Conservation (phyloP, 768 basidiomycete species). For the Rubroboletus pulcherrimus region DNA sequence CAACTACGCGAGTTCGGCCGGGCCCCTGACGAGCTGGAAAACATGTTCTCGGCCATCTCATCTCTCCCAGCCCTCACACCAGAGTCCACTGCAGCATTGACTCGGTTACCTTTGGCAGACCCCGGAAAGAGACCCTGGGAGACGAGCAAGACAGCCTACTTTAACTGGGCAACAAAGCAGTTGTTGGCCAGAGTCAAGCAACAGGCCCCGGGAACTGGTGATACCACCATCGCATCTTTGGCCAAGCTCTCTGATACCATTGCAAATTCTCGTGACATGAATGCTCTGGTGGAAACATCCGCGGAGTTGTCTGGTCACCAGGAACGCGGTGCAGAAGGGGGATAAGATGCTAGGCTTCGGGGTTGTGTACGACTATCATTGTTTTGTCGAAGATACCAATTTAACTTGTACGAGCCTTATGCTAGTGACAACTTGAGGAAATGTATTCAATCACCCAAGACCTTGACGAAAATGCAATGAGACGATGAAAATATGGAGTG, state of each 20-base stretch:
- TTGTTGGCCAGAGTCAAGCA: slow-evolving; percentile 38
- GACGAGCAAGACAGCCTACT: slow-evolving; percentile 66
- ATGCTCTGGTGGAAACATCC: slow-evolving; percentile 11
- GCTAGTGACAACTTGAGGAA: too few species aligned
- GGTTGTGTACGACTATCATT: too few species aligned
- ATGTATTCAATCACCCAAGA: too few species aligned
- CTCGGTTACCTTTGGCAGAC: slow-evolving; percentile 35
- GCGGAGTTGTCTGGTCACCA: background rate
- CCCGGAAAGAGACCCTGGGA: slow-evolving; percentile 79
- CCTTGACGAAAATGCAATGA: too few species aligned
- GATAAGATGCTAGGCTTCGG: background rate
- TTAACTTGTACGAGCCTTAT: too few species aligned
- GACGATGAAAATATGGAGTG: too few species aligned
- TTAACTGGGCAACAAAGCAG: slow-evolving; percentile 70
- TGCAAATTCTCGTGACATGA: slow-evolving; percentile 18
- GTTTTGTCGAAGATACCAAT: too few species aligned
- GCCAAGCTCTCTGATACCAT: slow-evolving; percentile 17
- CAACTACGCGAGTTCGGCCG: slow-evolving; percentile 36
- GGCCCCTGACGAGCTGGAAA: slow-evolving; percentile 39
- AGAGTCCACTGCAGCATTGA: slow-evolving; percentile 36
- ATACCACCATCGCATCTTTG: slow-evolving; percentile 22
- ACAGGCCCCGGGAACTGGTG: slow-evolving; percentile 13
- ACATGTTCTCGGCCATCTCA: slow-evolving; percentile 46
- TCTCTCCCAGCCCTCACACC: slow-evolving; percentile 46
- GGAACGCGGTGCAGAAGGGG: background rate